Conservation (phyloP, 352 stramenopile species). For the Albugo candida region DNA sequence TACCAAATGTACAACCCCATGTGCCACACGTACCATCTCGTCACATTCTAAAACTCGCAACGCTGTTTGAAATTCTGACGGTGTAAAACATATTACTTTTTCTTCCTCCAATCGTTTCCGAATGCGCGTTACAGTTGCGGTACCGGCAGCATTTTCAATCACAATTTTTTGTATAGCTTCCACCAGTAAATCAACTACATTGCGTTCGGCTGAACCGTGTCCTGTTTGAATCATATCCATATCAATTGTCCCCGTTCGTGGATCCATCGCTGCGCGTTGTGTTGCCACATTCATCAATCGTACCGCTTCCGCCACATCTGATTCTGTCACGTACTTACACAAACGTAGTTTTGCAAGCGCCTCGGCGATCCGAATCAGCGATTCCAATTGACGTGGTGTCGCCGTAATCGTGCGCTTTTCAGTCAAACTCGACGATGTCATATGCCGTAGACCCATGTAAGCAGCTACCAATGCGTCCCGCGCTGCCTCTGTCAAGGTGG, state of each 20-base stretch:
- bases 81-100: conserved; percentile 49
- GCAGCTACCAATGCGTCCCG: conserved; percentile 78
- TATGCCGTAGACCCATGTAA: conserved; percentile 84
- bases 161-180: conserved; percentile 35
- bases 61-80: conserved; percentile 76
- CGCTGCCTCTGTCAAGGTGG: conserved; percentile 80
- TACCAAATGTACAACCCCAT: conserved; percentile 17
- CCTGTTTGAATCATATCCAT: conserved; percentile 99
- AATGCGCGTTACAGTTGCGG: conserved; percentile 76
- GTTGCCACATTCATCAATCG: conserved; percentile 96
- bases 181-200: conserved; percentile 44
- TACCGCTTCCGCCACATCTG: conserved; percentile 89
- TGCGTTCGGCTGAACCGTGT: conserved; percentile 75
- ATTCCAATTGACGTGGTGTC: conserved; percentile 96
- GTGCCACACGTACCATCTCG: conserved; percentile 82
- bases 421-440: conserved; percentile 23
- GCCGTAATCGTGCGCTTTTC: conserved; percentile 93
- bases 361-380: conserved; percentile 95
- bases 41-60: conserved; percentile 83
- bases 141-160: conserved; percentile 27
- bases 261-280: conserved; percentile 93
- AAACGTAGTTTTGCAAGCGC: conserved; percentile 90
- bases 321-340: conserved; percentile 27
- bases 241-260: conserved; percentile 96
- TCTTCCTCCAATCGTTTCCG: conserved; percentile 72